Evolutionary conservation across 2,329 filamentous ascomycete species (phyloP), one percentile per base, ranked within the genome.

Genomic region (Epichloe scottii): DNA sequence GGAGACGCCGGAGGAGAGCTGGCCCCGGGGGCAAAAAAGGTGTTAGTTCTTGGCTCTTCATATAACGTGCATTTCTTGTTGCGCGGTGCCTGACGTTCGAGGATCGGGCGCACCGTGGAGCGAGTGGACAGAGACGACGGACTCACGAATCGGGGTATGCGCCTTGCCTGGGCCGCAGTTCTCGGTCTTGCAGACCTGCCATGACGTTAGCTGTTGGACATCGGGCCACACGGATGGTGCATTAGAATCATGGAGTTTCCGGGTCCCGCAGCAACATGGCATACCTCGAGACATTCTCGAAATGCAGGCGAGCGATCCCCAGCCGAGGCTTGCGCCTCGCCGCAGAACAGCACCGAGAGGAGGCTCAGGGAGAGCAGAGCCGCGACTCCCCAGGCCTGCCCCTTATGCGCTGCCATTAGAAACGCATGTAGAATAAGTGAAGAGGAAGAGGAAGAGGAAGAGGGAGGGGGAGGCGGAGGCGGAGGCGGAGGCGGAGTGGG

Each of bases 251-350:
- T 30, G 10, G 4, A 11, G 30, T 4, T 21, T 19, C 19, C 19
- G n/a, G 40, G 21, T 42, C 17, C 61, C 35, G 62, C 56, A 45
- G 48, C 15, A 38, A 45, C 21, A 46, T 37, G 15, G 45, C 59
- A 55, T 55, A 95, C 91, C 74, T 88, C 71, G 49, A 97, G 80
- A 66, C 93, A 98, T 66, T 89, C 76, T 63, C 76, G 78, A 66
- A 98, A 98, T 62, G 95, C 89, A 17, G 88, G 88, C 53, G 95
- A 73, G 51, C 81, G 78, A 67, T 98, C 93, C 57, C 93, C 93
- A 46, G 82, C 61, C 4, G 90, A 96, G 30, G 89, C 93, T 50
- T 74, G 68, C 15, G 73, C 73, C n/a, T 67, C 66, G 48, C 59
- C 60, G 34, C 68, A 64, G 54, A 79, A 66, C 50, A 73, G 56